Conservation (phyloP, 106 monocot species). For the Dendrobium officinale region DNA sequence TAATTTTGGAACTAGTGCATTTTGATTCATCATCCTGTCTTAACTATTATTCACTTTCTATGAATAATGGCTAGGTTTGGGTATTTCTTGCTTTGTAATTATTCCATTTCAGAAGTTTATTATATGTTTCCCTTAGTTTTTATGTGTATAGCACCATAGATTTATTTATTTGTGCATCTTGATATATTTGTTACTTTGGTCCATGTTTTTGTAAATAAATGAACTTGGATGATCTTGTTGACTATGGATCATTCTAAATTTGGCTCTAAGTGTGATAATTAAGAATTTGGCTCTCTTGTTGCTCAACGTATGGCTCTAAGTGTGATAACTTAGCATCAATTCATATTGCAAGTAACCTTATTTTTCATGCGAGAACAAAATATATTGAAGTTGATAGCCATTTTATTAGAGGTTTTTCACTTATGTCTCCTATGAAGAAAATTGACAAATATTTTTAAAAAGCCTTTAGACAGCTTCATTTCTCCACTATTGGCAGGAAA, state of each 20-base stretch:
- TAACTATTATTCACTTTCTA: background rate
- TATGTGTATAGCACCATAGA: background rate
- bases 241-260: background rate
- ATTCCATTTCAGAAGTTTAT: background rate
- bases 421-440: too few relatives aligned
- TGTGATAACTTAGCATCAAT: background rate
- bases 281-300: too few relatives aligned
- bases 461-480: too few relatives aligned
- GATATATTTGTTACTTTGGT: background rate
- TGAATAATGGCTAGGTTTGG: background rate
- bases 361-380: background rate
- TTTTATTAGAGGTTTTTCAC: too few relatives aligned
- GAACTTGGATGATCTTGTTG: background rate
- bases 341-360: background rate
- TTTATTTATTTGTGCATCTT: background rate
- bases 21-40: background rate
- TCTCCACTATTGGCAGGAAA: too few relatives aligned
- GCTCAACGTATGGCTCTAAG: too few relatives aligned
- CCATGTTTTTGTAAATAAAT: background rate
- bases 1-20: background rate
- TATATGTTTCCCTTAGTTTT: background rate
- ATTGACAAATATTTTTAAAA: too few relatives aligned
- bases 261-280: too few relatives aligned
- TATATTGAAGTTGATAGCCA: too few relatives aligned
- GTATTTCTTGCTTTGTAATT: background rate